These are phyloP conservation scores for Beauveria australis DNA, from an alignment of 2,329 filamentous ascomycete genomes.

Conservation along the genomic window DNA sequence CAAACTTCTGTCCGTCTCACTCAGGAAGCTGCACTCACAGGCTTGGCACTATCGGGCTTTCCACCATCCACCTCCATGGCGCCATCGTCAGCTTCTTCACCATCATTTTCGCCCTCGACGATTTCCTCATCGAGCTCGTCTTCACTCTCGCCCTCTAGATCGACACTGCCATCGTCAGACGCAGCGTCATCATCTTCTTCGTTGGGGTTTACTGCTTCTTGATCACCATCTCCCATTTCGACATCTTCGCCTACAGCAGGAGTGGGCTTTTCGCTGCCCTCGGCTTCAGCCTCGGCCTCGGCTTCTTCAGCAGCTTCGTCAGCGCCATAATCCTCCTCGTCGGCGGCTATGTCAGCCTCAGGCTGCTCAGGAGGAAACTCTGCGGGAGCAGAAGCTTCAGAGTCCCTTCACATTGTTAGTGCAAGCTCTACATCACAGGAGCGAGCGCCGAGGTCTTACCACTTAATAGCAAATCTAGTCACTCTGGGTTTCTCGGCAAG, in stretches of 20 bases:
- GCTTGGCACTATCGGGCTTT: slow-evolving; percentile 23
- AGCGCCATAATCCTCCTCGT: slow-evolving; percentile 84
- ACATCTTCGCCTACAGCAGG: slow-evolving; percentile 52
- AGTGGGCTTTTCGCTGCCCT: slow-evolving; percentile 40
- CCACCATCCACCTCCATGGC: slow-evolving; percentile 44
- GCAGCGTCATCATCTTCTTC: slow-evolving; percentile 56
- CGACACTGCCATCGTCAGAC: slow-evolving; percentile 69
- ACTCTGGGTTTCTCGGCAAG: slow-evolving; percentile 96
- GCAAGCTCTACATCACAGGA: neutral
- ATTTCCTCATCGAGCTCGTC: slow-evolving; percentile 60
- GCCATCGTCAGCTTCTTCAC: slow-evolving; percentile 30
- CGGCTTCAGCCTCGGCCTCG: slow-evolving; percentile 47
- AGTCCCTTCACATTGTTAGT: slow-evolving; percentile 58
- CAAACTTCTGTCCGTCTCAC: neutral
- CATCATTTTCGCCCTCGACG: slow-evolving; percentile 26
- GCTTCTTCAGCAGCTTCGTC: slow-evolving; percentile 74
- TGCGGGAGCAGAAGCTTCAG: slow-evolving; percentile 90
- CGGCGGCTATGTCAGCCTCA: slow-evolving; percentile 76
- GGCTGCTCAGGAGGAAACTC: slow-evolving; percentile 97
- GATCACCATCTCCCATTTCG: slow-evolving; percentile 67
- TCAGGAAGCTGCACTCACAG: slow-evolving; percentile 13
- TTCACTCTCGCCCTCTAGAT: slow-evolving; percentile 69
- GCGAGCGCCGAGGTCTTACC: slow-evolving; percentile 47
- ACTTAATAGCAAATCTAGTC: slow-evolving; percentile 97
- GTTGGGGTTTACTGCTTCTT: slow-evolving; percentile 25